Evolutionary conservation across 1,139 yeast genomes (phyloP), one percentile per base, ranked within the genome.

Genomic region (Candida sp.): DNA sequence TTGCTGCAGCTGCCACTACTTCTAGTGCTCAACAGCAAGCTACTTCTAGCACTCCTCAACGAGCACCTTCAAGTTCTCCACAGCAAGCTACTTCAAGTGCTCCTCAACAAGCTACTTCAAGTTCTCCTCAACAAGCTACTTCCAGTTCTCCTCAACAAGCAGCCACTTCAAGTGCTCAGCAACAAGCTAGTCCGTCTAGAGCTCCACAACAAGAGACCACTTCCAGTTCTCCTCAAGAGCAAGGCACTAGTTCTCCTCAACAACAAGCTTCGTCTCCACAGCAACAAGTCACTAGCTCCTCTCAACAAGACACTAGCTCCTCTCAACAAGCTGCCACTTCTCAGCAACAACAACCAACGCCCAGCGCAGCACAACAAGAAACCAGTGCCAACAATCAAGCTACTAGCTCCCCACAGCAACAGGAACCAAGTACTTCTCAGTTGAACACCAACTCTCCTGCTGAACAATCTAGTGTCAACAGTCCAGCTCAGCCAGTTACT

Each of bases 331-430:
- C 40, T 17, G 23, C 40, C 6, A n/a, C 40, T 37, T 37, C 40
- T 17, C 40, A 9, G 22, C 40, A 37, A 12, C 40, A 37, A 37
- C 40, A n/a, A 3, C 40, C 12, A 12, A 5, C 22, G 22, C 4
- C 40, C 17, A 17, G 2, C 2, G 17, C 17, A 17, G 17, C 17
- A 17, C 17, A 17, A 17, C 17, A 17, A 2, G 17, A 17, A 17
- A 17, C 17, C 2, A 17, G 17, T 17, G 17, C 17, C 17, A 17
- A 17, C 17, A 17, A 17, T 2, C 17, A 17, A 17, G 17, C 17
- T 17, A 11, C 40, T 4, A 37, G 26, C 25, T 37, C 40, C 22
- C 48, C 25, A 45, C 51, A 32, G 41, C 54, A 27, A n/a, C 55
- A 4, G 33, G 7, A 6, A 28, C 31, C 31, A 28, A 28, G 31